phyloP scores from a whole-genome alignment of 176 grass and related monocot species.

The Alloteropsis semialata region DNA sequence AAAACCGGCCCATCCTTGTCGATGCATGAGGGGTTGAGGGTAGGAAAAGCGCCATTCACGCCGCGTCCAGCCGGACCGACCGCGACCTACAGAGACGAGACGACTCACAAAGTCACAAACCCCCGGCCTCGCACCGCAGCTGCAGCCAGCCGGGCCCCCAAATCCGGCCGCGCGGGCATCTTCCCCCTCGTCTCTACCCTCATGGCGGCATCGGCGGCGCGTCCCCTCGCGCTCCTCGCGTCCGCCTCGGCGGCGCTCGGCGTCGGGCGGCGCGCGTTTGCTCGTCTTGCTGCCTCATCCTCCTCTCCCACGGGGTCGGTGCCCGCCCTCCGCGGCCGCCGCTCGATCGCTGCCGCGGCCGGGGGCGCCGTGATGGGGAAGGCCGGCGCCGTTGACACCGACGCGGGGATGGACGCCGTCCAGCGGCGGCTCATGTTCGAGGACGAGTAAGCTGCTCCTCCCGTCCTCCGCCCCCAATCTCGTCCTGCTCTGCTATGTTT shows the following conservation, averaged over 20 bases:
- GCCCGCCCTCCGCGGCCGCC: not conserved
- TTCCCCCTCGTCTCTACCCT: too few species aligned
- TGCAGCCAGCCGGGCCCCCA: not conserved
- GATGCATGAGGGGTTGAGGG: too few species aligned
- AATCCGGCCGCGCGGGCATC: not conserved
- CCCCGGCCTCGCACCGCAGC: not conserved
- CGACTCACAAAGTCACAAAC: not conserved
- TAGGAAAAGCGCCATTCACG: too few species aligned
- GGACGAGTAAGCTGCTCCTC: conserved; percentile 66
- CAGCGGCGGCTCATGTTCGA: conserved; percentile 94
- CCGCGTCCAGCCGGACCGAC: not conserved
- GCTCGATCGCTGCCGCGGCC: conserved; percentile 24
- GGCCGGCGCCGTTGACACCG: conserved; percentile 32
- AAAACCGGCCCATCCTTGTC: too few species aligned
- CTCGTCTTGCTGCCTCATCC: not conserved
- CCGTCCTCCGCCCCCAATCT: not conserved
- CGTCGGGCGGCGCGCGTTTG: not conserved
- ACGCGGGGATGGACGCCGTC: conserved; percentile 67
- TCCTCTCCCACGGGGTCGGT: not conserved
- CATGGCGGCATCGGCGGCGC: conserved; percentile 33
- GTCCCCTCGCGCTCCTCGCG: conserved; percentile 28
- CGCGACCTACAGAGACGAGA: not conserved
- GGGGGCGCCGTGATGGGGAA: conserved; percentile 46
- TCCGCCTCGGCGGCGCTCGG: conserved; percentile 22
- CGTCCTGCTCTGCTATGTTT: too few species aligned